Evolutionary conservation across 176 grass and related monocot species (phyloP), one percentile per base, ranked within the genome.

Genomic region (Carex parvula): DNA sequence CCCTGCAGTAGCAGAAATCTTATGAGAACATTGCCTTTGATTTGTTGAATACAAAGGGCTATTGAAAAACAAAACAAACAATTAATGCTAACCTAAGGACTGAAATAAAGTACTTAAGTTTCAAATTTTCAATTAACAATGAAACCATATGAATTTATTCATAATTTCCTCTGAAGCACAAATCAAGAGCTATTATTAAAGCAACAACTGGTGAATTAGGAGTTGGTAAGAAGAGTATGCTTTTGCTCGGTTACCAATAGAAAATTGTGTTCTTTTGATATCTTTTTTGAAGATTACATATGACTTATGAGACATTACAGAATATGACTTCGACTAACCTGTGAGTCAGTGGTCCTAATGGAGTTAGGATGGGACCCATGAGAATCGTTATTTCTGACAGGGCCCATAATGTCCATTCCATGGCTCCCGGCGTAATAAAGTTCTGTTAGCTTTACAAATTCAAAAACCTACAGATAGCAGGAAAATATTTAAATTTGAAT

Each of bases 391-490:
- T 84, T 90, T 67, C 85, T 83, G 67, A 91, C 68, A 78, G 95
- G 95, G 9, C 92, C 89, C 92, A 98, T 93, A 60, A 98, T 98
- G 67, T 98, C 95, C 95, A 98, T 98, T 84, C 95, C 95, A 74
- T 98, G 95, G 84, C 95, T 98, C 76, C 95, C 95, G 41, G 95
- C 95, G 0, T 98, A 98, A 82, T 90, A 89, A 20, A 98, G 82
- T 84, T 98, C 95, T 22, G 89, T 87, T 87, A 98, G 86, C 64
- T 93, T 91, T 60, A 98, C 92, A 90, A 98, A 98, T 68, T 94
- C 86, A 91, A 86, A 98, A 81, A 98, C 95, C 95, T 98, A 87
- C 6, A 78, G 14, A 78, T 57, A 57, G 21, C 26, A 78, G 54
- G 62, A 48, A 15, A 15, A 79, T 53, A 29, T 58, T 20, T 15